phyloP scores from a whole-genome alignment of 345 rosid genomes.

The Melaleuca alternifolia region DNA sequence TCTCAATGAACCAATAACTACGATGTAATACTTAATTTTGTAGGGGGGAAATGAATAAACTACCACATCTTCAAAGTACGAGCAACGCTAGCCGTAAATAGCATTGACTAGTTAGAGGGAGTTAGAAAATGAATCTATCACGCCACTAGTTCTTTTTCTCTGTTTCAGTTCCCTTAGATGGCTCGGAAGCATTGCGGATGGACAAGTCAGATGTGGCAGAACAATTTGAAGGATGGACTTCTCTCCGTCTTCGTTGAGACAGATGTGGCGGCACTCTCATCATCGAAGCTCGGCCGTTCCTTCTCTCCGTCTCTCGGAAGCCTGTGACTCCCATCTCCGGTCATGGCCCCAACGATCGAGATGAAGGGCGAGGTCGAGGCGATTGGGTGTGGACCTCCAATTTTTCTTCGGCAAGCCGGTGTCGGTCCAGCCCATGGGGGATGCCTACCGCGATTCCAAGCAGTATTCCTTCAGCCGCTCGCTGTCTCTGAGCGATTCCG shows the following conservation, averaged over 20 bases:
- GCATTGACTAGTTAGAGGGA: background rate
- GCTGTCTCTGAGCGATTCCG: conserved; percentile 48
- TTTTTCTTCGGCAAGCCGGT: conserved; percentile 72
- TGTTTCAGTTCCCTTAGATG: background rate
- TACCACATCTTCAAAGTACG: background rate
- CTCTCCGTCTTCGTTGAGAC: no score
- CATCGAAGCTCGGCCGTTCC: no score
- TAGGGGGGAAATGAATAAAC: background rate
- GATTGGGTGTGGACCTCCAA: conserved; percentile 36
- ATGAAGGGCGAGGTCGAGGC: conserved; percentile 49
- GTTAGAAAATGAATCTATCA: no score
- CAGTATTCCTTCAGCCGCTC: conserved; percentile 68
- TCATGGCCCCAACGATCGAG: conserved; percentile 6
- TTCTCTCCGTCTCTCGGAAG: no score
- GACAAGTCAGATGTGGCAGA: background rate
- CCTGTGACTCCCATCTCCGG: background rate
- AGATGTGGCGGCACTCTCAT: no score
- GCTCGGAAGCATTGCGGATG: background rate
- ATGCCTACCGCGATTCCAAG: conserved; percentile 3
- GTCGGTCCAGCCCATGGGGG: conserved; percentile 17
- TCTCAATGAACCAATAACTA: background rate
- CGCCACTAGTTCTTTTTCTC: background rate
- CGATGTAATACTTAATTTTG: background rate
- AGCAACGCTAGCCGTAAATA: no score
- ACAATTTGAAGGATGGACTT: background rate